These are phyloP conservation scores for Diaporthe batatas DNA, from an alignment of 2,329 filamentous ascomycete genomes.

Conservation along the genomic window DNA sequence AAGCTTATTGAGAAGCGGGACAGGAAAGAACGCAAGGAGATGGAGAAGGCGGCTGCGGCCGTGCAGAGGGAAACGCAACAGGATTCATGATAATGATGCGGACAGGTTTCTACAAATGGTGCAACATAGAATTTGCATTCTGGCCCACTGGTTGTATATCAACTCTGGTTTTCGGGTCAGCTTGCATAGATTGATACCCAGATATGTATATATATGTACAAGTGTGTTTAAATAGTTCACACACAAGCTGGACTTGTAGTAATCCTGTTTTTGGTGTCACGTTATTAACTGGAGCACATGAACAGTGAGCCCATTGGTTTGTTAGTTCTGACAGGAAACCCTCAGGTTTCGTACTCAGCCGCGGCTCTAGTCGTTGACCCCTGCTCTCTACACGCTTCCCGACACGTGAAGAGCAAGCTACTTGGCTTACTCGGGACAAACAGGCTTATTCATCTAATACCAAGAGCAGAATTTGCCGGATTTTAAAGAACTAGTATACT, in stretches of 20 bases:
- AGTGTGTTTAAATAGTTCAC: neutral
- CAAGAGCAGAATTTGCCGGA: too few species aligned
- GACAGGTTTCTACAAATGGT: neutral
- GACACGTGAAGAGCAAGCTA: neutral
- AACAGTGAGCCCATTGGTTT: neutral
- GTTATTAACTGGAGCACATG: neutral
- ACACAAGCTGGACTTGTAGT: neutral
- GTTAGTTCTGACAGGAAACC: neutral
- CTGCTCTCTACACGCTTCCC: neutral
- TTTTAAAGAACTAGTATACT: too few species aligned
- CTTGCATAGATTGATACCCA: constrained; percentile 26
- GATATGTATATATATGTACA: neutral
- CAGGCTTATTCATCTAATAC: neutral
- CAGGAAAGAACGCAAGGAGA: constrained; percentile 29
- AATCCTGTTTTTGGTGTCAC: neutral
- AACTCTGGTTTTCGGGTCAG: neutral
- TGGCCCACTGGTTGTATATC: neutral
- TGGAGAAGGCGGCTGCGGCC: constrained; percentile 31
- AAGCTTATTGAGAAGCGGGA: constrained; percentile 40
- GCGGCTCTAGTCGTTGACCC: neutral
- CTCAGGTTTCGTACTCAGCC: neutral
- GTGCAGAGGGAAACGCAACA: constrained; percentile 4
- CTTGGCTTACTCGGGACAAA: neutral
- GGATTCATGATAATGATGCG: neutral
- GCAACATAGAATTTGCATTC: neutral